A percentile compares a stretch with the other conserved stretches of the same genome.
Conservation (phyloP, 2,329 filamentous ascomycete species). For the Calonectria leucothoes region DNA sequence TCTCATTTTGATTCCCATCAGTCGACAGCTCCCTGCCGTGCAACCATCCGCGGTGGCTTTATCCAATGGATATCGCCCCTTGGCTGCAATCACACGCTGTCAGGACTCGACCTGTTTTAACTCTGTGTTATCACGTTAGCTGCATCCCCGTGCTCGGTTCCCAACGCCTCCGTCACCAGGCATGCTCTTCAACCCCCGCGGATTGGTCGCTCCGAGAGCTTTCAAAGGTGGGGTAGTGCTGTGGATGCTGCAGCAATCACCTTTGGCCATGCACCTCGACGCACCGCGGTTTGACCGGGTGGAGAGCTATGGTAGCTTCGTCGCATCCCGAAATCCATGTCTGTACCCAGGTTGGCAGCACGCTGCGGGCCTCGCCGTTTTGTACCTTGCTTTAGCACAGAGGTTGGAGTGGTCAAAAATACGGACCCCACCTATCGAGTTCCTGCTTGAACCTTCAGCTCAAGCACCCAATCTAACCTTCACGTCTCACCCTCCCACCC, state of each 20-base stretch:
- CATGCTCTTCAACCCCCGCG: background rate
- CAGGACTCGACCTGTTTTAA: background rate
- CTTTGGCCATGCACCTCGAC: slow-evolving; percentile 11
- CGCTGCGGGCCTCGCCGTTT: background rate
- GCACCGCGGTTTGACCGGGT: slow-evolving; percentile 16
- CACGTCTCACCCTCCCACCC: background rate
- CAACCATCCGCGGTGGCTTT: background rate
- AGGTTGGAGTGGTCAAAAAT: background rate
- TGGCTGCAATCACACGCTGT: slow-evolving; percentile 4
- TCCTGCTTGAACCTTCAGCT: background rate
- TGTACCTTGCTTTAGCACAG: slow-evolving; percentile 13
- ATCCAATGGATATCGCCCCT: background rate
- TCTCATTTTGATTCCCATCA: background rate
- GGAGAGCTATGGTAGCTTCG: background rate
- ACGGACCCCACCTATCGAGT: background rate
- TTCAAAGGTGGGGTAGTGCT: slow-evolving; percentile 13
- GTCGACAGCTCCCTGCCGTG: slow-evolving; percentile 7
- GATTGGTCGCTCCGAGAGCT: slow-evolving; percentile 1
- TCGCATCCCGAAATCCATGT: background rate
- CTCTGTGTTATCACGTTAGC: background rate
- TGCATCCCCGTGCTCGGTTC: background rate
- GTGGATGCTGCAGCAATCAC: slow-evolving; percentile 10
- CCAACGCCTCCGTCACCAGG: background rate
- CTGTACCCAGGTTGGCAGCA: background rate
- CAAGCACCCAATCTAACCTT: background rate